Percentiles rank a stretch among this genome's conserved stretches.
These are phyloP conservation scores for Fragaria vesca DNA, from an alignment of 306 rosid species.

Conservation along the genomic window DNA sequence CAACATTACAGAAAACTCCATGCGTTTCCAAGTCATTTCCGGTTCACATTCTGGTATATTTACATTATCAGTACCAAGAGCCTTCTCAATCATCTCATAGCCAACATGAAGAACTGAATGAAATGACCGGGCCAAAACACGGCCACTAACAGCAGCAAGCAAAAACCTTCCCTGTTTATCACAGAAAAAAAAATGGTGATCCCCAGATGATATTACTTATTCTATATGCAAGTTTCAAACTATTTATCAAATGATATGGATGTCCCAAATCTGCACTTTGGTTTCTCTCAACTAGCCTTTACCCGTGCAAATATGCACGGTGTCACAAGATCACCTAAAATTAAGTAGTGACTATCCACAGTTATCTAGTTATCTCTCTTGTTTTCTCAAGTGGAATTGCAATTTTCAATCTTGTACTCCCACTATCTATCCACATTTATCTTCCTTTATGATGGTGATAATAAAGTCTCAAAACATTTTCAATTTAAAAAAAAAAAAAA, in stretches of 20 bases:
- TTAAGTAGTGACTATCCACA: no score
- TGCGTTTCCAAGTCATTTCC: slow-evolving; percentile 94
- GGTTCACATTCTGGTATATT: slow-evolving; percentile 73
- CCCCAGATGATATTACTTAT: neutral
- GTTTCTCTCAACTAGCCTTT: neutral
- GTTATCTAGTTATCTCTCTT: no score
- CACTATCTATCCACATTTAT: no score
- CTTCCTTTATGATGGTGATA: no score
- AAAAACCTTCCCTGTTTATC: slow-evolving; percentile 84
- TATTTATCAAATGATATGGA: neutral
- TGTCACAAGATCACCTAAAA: no score
- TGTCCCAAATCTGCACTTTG: neutral
- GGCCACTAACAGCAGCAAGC: slow-evolving; percentile 99
- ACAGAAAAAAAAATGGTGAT: neutral
- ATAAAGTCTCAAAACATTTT: no score
- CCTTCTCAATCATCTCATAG: slow-evolving; percentile 89
- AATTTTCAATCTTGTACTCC: no score
- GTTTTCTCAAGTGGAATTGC: no score
- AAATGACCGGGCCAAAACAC: slow-evolving; percentile 90
- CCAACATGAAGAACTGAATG: slow-evolving; percentile 94
- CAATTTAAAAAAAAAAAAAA: no score
- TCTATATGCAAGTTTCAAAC: neutral
- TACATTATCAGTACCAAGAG: slow-evolving; percentile 63
- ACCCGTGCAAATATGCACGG: no score
- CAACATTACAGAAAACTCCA: slow-evolving; percentile 92